Evolutionary conservation across 495 filamentous ascomycete species (phyloP).

Genomic region (Lindgomyces ingoldianus): DNA sequence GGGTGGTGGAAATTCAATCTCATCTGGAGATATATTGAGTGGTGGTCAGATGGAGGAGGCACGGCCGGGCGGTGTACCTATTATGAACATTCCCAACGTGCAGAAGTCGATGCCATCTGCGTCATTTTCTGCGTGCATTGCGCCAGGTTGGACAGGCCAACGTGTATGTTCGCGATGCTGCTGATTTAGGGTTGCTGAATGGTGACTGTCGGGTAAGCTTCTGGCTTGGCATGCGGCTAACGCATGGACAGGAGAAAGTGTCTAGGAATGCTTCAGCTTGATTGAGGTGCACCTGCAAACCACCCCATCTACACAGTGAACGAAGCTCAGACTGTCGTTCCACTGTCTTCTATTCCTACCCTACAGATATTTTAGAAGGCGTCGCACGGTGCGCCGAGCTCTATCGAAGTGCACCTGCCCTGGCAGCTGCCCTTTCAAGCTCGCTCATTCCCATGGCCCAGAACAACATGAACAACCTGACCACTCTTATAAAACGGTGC

Average conservation of each 20-base stretch:
- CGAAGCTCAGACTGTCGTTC: neutral
- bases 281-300: constrained; percentile 18
- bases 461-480: constrained; percentile 89
- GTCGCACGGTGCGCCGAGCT: constrained; percentile 1
- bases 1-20: constrained; percentile 76
- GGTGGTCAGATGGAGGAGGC: constrained; percentile 14
- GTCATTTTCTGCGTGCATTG: neutral
- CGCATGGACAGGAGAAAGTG: constrained; percentile 13
- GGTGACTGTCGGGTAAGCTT: constrained; percentile 8
- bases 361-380: constrained; percentile 19
- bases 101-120: constrained; percentile 55
- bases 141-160: constrained; percentile 44
- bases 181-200: neutral
- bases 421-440: constrained; percentile 14
- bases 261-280: constrained; percentile 5
- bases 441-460: constrained; percentile 49
- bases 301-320: neutral
- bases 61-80: constrained; percentile 59
- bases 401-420: constrained; percentile 24
- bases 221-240: constrained; percentile 13
- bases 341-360: constrained; percentile 7
- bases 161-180: constrained; percentile 1
- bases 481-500: constrained; percentile 97
- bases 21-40: constrained; percentile 59
- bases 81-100: constrained; percentile 94